These are phyloP conservation scores for Blastobotrys muscicola DNA, from an alignment of 805 yeast genomes.

Conservation along the genomic window DNA sequence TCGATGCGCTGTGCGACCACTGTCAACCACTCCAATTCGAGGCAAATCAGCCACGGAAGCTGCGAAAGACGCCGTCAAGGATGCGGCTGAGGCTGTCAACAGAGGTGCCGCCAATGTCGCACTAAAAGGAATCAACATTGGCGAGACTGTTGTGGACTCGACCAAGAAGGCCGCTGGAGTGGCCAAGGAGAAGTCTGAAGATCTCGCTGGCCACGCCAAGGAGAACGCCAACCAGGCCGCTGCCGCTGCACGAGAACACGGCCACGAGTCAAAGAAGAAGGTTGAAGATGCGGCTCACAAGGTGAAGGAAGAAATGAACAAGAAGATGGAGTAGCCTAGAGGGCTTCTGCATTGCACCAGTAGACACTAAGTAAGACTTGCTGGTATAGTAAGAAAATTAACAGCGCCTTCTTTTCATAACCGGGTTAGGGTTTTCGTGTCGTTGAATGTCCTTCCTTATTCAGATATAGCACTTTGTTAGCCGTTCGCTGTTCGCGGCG, in stretches of 20 bases:
- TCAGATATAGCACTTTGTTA: too few relatives aligned
- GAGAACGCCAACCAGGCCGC: not conserved
- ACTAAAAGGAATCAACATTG: constrained; percentile 7
- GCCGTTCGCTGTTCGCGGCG: too few relatives aligned
- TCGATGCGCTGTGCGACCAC: not conserved
- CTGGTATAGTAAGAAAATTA: not conserved
- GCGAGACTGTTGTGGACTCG: constrained; percentile 6
- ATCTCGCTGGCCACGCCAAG: not conserved
- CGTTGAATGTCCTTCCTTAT: too few relatives aligned
- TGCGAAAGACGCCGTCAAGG: constrained; percentile 6
- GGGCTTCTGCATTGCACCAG: not conserved
- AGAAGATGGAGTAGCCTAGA: not conserved
- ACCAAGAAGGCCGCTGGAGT: constrained; percentile 6
- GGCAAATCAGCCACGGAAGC: not conserved
- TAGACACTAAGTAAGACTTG: not conserved
- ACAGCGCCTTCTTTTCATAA: too few relatives aligned
- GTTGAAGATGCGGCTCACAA: not conserved
- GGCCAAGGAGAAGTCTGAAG: not conserved
- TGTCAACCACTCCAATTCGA: constrained; percentile 1
- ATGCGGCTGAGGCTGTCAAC: constrained; percentile 9
- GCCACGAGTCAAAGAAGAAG: not conserved
- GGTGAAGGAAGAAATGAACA: not conserved
- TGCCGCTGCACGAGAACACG: not conserved
- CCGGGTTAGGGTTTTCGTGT: too few relatives aligned
- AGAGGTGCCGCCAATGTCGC: constrained; percentile 8